Evolutionary conservation across 192 early-diverging fungal genomes (phyloP).

Genomic region (Rhizophagus clarus): DNA sequence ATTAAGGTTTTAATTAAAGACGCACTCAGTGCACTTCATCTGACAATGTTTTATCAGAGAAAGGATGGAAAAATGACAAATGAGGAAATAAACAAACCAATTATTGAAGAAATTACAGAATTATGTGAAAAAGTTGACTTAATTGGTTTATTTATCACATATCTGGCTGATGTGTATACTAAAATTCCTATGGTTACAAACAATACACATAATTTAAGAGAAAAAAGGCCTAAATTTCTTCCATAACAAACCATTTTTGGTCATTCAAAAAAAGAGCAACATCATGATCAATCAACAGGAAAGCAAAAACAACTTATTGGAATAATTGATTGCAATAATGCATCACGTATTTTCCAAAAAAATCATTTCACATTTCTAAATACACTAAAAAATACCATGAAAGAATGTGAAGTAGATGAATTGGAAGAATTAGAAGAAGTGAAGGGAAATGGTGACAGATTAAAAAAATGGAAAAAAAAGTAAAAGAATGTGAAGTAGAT

Average conservation of each 20-base stretch:
- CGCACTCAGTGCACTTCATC: neutral
- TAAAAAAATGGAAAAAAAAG: neutral
- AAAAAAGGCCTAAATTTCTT: no score
- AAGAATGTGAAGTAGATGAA: no score
- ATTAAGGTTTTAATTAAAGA: neutral
- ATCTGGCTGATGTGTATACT: neutral
- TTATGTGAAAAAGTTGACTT: neutral
- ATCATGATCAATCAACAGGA: neutral
- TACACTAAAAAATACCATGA: neutral
- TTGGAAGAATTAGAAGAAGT: no score
- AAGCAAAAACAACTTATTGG: neutral
- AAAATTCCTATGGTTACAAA: neutral
- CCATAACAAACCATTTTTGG: no score
- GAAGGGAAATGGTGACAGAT: no score
- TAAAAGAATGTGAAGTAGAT: neutral
- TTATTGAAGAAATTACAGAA: neutral
- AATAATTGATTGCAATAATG: neutral
- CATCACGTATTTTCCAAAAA: neutral
- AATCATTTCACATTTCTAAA: conserved; percentile 8
- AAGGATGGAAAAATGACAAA: neutral
- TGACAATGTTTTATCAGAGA: neutral
- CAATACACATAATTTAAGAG: neutral
- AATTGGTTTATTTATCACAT: neutral
- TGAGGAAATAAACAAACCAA: neutral
- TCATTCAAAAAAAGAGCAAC: no score